phyloP scores from a whole-genome alignment of 345 rosid species.

The Citrus unshiu region DNA sequence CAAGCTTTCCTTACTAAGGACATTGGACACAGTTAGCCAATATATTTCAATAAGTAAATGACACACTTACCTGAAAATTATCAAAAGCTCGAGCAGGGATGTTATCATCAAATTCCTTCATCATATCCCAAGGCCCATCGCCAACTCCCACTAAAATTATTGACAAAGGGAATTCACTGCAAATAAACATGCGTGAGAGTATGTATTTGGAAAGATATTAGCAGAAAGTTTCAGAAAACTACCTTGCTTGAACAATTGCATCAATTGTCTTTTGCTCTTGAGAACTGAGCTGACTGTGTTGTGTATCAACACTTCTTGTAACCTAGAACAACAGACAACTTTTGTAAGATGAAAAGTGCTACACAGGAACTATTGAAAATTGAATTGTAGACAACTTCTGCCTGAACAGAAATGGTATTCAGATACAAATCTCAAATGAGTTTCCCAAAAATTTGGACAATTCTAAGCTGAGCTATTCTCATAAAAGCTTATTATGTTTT shows the following conservation, averaged over 20 bases:
- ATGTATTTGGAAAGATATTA: background rate
- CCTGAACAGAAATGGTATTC: background rate
- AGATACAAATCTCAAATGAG: too few relatives aligned
- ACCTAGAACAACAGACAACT: slow-evolving; percentile 36
- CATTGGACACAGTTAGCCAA: background rate
- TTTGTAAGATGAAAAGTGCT: background rate
- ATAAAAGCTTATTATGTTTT: background rate
- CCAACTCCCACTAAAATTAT: slow-evolving; percentile 92
- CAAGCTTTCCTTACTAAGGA: background rate
- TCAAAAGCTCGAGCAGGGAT: slow-evolving; percentile 85
- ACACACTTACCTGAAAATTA: slow-evolving; percentile 64
- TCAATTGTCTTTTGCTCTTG: slow-evolving; percentile 81
- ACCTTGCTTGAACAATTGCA: slow-evolving; percentile 92
- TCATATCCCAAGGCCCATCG: slow-evolving; percentile 95
- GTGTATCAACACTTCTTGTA: slow-evolving; percentile 79
- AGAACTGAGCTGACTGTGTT: slow-evolving; percentile 56
- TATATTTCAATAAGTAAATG: background rate
- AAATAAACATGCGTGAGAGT: slow-evolving; percentile 13
- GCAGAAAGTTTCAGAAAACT: slow-evolving; percentile 10
- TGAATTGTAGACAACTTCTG: background rate
- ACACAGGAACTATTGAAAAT: background rate
- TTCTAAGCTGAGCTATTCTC: background rate
- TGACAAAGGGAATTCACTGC: slow-evolving; percentile 78
- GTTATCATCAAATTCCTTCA: slow-evolving; percentile 93
- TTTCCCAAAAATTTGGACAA: background rate